Evolutionary conservation across 2,329 filamentous ascomycete genomes (phyloP).

Genomic region (Colletotrichum agaves): DNA sequence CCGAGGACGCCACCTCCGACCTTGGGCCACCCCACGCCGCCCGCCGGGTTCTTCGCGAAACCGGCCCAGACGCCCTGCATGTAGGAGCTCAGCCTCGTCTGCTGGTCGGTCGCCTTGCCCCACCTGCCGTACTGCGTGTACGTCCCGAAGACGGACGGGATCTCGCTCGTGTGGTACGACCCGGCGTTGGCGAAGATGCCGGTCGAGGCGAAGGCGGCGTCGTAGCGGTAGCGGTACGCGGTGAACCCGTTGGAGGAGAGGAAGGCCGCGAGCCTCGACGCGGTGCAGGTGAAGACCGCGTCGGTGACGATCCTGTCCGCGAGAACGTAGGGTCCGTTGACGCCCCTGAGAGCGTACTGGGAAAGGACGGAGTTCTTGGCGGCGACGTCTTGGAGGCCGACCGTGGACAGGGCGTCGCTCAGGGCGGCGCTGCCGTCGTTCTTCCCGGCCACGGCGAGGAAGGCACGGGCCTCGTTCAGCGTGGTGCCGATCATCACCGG

Average conservation of each 20-base stretch:
- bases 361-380: constrained; percentile 9
- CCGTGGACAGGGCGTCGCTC: not conserved
- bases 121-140: constrained; percentile 19
- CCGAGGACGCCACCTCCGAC: constrained; percentile 14
- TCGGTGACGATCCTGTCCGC: constrained; percentile 21
- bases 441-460: constrained; percentile 1
- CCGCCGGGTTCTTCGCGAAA: constrained; percentile 27
- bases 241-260: constrained; percentile 12
- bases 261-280: constrained; percentile 18
- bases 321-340: not conserved
- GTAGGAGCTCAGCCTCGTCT: constrained; percentile 18
- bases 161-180: constrained; percentile 34
- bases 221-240: constrained; percentile 32
- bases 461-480: constrained; percentile 23
- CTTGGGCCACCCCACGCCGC: constrained; percentile 25
- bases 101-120: constrained; percentile 14
- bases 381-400: not conserved
- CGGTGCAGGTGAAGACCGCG: constrained; percentile 26
- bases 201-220: constrained; percentile 25
- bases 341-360: constrained; percentile 3
- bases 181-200: constrained; percentile 30
- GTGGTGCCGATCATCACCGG: constrained; percentile 30
- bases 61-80: constrained; percentile 29
- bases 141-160: constrained; percentile 34
- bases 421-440: not conserved